These are phyloP conservation scores for Plenodomus lindquistii DNA, from an alignment of 2,329 filamentous ascomycete species.

Conservation along the genomic window DNA sequence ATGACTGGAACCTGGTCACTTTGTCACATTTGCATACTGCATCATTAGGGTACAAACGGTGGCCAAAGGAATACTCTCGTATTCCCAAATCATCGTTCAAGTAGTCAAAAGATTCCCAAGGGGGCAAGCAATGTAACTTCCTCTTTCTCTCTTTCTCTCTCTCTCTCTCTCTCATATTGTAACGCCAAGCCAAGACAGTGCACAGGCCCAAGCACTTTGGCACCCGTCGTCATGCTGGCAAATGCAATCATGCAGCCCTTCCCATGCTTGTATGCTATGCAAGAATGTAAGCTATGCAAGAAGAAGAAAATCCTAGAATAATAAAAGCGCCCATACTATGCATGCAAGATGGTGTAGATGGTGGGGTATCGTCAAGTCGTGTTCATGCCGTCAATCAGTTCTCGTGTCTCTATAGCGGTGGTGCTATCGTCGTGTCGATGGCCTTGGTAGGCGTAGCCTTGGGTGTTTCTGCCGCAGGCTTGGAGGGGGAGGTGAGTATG, in stretches of 20 bases:
- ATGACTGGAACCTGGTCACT: background rate
- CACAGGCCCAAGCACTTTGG: conserved; percentile 45
- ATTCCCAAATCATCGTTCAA: conserved; percentile 5
- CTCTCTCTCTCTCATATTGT: too few relatives aligned
- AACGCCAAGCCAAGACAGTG: conserved; percentile 37
- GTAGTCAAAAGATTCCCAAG: conserved; percentile 8
- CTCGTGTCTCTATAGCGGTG: conserved; percentile 10
- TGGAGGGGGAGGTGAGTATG: conserved; percentile 1
- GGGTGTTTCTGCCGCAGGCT: background rate
- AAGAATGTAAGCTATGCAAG: conserved; percentile 39
- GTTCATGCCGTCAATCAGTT: conserved; percentile 10
- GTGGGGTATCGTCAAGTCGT: conserved; percentile 27
- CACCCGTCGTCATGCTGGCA: conserved; percentile 32
- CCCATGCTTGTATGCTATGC: conserved; percentile 39
- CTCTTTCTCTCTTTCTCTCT: too few relatives aligned
- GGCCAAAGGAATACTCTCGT: background rate
- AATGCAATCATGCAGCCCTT: conserved; percentile 28
- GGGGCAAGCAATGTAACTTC: background rate
- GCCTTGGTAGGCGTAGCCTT: background rate
- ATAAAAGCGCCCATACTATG: conserved; percentile 34
- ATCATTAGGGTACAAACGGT: background rate
- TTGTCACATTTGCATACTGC: background rate
- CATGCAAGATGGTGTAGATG: conserved; percentile 13
- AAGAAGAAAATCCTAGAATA: conserved; percentile 14
- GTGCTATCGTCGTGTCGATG: conserved; percentile 9